phyloP scores from a whole-genome alignment of 768 basidiomycete genomes.

The Nidula microcarpa region DNA sequence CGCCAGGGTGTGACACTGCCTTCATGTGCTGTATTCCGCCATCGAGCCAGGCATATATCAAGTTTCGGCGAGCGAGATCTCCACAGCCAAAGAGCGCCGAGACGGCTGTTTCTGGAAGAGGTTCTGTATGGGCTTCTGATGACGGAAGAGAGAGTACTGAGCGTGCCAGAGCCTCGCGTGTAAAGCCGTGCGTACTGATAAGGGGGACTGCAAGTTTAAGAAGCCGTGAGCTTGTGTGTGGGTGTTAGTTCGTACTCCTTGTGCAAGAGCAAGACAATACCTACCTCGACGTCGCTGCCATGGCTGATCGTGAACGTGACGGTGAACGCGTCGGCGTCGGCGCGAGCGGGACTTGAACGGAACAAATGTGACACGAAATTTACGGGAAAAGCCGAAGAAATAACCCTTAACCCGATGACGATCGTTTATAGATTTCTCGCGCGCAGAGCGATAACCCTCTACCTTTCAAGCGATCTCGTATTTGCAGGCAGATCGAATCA shows the following conservation, averaged over 20 bases:
- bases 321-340: neutral
- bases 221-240: conserved; percentile 30
- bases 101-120: conserved; percentile 68
- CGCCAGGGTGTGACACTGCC: conserved; percentile 3
- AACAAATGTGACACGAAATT: too few species aligned
- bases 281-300: neutral
- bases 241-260: too few species aligned
- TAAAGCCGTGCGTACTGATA: conserved; percentile 67
- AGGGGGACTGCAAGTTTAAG: conserved; percentile 64
- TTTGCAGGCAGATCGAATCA: conserved; percentile 6
- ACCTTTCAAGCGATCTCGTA: conserved; percentile 1
- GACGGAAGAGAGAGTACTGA: conserved; percentile 56
- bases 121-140: conserved; percentile 44
- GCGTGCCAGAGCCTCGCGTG: conserved; percentile 62
- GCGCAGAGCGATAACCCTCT: conserved; percentile 2
- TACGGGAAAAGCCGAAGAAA: conserved; percentile 15
- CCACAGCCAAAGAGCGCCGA: conserved; percentile 72
- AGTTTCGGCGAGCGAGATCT: conserved; percentile 56
- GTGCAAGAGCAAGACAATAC: too few species aligned
- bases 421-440: neutral
- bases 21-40: conserved; percentile 56
- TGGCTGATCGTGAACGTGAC: too few species aligned
- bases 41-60: conserved; percentile 74
- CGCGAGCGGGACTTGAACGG: too few species aligned
- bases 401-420: conserved; percentile 22